phyloP scores from a whole-genome alignment of 257 asterid species.

The Salvia miltiorrhiza region DNA sequence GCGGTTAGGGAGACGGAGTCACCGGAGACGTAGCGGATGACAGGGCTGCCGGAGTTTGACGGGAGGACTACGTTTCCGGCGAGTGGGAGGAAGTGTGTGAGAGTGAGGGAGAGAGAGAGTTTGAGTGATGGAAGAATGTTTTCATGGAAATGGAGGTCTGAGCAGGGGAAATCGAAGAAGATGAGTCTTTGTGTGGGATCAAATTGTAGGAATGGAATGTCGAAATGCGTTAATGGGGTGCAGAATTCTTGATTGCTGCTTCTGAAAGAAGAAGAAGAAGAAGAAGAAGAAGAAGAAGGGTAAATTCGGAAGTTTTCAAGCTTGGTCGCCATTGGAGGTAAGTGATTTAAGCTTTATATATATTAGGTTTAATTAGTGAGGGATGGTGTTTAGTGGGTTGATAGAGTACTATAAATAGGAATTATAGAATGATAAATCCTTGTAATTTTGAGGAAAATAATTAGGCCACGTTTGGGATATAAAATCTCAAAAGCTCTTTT shows the following conservation, averaged over 20 bases:
- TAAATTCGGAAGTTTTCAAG: conserved; percentile 1
- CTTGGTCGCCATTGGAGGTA: neutral
- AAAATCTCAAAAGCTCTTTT: too few relatives aligned
- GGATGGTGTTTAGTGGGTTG: too few relatives aligned
- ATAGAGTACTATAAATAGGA: too few relatives aligned
- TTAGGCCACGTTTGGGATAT: too few relatives aligned
- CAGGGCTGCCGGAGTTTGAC: conserved; percentile 14
- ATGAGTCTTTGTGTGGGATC: conserved; percentile 24
- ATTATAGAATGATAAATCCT: too few relatives aligned
- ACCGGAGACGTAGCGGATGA: conserved; percentile 11
- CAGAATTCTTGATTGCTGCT: neutral
- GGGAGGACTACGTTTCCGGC: conserved; percentile 36
- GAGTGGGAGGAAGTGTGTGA: conserved; percentile 29
- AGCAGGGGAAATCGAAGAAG: conserved; percentile 25
- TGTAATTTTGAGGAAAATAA: too few relatives aligned
- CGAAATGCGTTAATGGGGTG: conserved; percentile 32
- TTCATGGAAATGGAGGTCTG: conserved; percentile 21
- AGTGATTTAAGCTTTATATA: too few relatives aligned
- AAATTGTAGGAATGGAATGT: conserved; percentile 24
- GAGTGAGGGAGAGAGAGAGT: conserved; percentile 26
- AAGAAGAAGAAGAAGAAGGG: conserved; percentile 22
- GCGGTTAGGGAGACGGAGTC: conserved; percentile 22
- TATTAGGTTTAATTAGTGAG: too few relatives aligned
- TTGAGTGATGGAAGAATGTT: conserved; percentile 24
- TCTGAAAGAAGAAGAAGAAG: too few relatives aligned